Base-by-base conservation (phyloP, 192 early-diverging fungal genomes). In the Umbelopsis sp. region DNA sequence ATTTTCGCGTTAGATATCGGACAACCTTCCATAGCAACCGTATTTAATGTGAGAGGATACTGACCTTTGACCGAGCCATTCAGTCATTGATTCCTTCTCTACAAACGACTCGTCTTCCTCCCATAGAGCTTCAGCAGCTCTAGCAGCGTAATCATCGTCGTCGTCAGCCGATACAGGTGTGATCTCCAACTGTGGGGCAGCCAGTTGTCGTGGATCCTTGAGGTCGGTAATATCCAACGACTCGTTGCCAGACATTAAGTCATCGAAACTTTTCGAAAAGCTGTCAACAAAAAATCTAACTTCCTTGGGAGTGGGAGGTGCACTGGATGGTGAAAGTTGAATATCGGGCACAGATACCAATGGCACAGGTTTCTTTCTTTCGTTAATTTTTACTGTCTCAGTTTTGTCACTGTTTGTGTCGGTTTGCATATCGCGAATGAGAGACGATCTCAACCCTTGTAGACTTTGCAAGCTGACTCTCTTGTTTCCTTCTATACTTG, bases 101-200 rank as follows among this genome's bases (percentile, higher is more conserved):
- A 83, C 68, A 66, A 86, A 84, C 0, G 74, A 62, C 25, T 80
- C 80, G 32, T 84, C 83, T 66, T 88, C 87, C 20, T 76, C 49
- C 79, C 79, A 80, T 38, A 75, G 65, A 14, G 38, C 21, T 12
- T 74, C 71, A 31, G 69, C 34, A 0, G 47, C 69, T n/a, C 71
- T 72, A 24, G 74, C 74, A 9, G 66, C 50, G 6, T 66, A 51
- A 53, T 74, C 49, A 32, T 65, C 59, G n/a, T 62, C 26, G 32
- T 29, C 31, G 4, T 62, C 56, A 3, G 26, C 29, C 12, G 56
- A 29, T 34, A n/a, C 56, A n/a, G 17, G 56, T 4, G 56, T 62
- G 0, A 62, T 62, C 16, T 29, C 26, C 10, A 62, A 26, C n/a
- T 34, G 29, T 34, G 56, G 56, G 17, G 56, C 31, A 7, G 56